Evolutionary conservation across 768 basidiomycete species (phyloP).

Genomic region (Jaapia argillacea): DNA sequence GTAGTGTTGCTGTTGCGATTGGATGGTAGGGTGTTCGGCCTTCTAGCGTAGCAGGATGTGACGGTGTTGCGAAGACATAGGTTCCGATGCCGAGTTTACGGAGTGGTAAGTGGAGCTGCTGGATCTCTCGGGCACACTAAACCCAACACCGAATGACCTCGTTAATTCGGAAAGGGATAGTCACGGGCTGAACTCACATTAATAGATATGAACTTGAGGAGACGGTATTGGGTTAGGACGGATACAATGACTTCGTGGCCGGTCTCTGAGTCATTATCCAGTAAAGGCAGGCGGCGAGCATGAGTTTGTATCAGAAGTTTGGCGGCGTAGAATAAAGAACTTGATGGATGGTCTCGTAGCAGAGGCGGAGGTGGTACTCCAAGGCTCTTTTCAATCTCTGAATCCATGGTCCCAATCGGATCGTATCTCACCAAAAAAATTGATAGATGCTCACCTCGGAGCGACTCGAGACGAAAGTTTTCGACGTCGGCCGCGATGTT

Average conservation of each 20-base stretch:
- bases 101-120: constrained; percentile 68
- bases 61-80: constrained; percentile 53
- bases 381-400: constrained; percentile 90
- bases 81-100: constrained; percentile 90
- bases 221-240: constrained; percentile 93
- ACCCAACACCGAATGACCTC: too few species aligned
- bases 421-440: constrained; percentile 6
- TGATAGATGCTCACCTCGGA: constrained; percentile 56
- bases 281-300: constrained; percentile 86
- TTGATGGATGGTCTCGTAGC: constrained; percentile 77
- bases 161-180: too few species aligned
- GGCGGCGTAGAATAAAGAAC: constrained; percentile 84
- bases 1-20: constrained; percentile 82
- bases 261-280: constrained; percentile 89
- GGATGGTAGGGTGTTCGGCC: constrained; percentile 75
- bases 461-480: constrained; percentile 76
- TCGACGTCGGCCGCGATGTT: constrained; percentile 87
- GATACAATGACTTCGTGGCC: constrained; percentile 94
- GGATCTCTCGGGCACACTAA: constrained; percentile 81
- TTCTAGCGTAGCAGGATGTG: constrained; percentile 34
- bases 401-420: background rate
- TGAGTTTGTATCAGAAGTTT: constrained; percentile 89
- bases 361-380: constrained; percentile 90
- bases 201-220: constrained; percentile 96
- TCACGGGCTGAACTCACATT: constrained; percentile 78